phyloP scores from a whole-genome alignment of 2,329 filamentous ascomycete species.

The Zymoseptoria pseudotritici region DNA sequence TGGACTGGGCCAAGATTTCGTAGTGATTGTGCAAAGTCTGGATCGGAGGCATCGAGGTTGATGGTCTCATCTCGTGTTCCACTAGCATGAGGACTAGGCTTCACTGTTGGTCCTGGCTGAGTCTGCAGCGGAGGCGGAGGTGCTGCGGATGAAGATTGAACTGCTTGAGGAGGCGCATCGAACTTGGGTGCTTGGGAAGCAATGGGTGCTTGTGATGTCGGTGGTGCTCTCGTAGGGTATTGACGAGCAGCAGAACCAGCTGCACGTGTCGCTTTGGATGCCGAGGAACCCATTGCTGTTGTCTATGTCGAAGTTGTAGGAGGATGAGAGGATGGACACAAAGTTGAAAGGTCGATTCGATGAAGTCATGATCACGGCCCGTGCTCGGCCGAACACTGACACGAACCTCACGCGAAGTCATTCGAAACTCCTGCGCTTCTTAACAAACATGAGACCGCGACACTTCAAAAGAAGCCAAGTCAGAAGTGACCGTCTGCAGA shows the following conservation, averaged over 20 bases:
- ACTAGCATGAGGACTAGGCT: conserved; percentile 34
- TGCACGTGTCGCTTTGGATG: conserved; percentile 49
- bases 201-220: conserved; percentile 18
- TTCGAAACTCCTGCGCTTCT: not conserved
- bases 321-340: not conserved
- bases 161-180: conserved; percentile 19
- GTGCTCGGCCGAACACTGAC: not conserved
- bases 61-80: conserved; percentile 41
- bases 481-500: not conserved
- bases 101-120: conserved; percentile 35
- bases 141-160: conserved; percentile 5
- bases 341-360: not conserved
- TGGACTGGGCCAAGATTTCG: conserved; percentile 54
- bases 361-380: conserved; percentile 1
- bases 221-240: conserved; percentile 43
- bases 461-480: not conserved
- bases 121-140: conserved; percentile 23
- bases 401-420: not conserved
- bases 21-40: conserved; percentile 72
- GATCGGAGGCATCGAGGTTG: conserved; percentile 54
- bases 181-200: conserved; percentile 20
- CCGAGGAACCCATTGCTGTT: conserved; percentile 48
- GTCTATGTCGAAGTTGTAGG: not conserved
- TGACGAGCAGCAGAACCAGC: conserved; percentile 46
- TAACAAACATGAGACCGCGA: not conserved